Conservation (phyloP, 108 stramenopile species). For the Fragilaria crotonensis region DNA sequence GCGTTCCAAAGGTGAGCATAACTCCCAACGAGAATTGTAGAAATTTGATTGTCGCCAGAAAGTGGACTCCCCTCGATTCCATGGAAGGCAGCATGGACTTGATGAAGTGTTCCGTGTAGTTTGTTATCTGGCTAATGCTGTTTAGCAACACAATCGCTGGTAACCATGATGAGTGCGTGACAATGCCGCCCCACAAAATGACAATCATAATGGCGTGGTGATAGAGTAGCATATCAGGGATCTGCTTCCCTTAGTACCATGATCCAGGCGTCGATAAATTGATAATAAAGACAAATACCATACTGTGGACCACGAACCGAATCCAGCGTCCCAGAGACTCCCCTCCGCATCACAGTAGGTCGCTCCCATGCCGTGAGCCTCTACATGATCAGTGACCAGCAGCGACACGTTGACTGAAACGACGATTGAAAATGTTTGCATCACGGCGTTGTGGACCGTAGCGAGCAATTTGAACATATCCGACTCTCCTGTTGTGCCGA, state of each 20-base stretch:
- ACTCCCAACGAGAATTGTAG: too few species aligned
- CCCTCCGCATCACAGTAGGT: slow-evolving; percentile 45
- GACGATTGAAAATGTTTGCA: slow-evolving; percentile 40
- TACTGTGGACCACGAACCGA: slow-evolving; percentile 43
- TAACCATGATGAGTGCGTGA: slow-evolving; percentile 34
- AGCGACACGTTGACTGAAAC: slow-evolving; percentile 38
- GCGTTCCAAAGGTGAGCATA: too few species aligned
- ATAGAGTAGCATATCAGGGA: slow-evolving; percentile 36
- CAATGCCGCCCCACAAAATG: slow-evolving; percentile 39
- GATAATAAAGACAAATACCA: slow-evolving; percentile 50
- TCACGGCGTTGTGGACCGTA: slow-evolving; percentile 36
- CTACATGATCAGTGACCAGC: slow-evolving; percentile 21
- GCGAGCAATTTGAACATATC: slow-evolving; percentile 19
- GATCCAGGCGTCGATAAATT: slow-evolving; percentile 60
- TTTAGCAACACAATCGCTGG: slow-evolving; percentile 32
- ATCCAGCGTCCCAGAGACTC: slow-evolving; percentile 28
- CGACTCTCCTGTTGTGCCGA: slow-evolving; percentile 16
- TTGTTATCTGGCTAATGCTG: slow-evolving; percentile 40
- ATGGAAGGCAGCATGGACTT: slow-evolving; percentile 43
- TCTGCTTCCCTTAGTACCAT: slow-evolving; percentile 32
- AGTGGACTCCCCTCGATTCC: too few species aligned
- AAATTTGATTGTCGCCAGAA: too few species aligned
- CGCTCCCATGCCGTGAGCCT: slow-evolving; percentile 18
- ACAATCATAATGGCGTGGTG: slow-evolving; percentile 44
- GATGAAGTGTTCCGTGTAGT: slow-evolving; percentile 52